Base-by-base conservation (phyloP, 495 filamentous ascomycete species). In the Paragyromitra xinjiangensis region DNA sequence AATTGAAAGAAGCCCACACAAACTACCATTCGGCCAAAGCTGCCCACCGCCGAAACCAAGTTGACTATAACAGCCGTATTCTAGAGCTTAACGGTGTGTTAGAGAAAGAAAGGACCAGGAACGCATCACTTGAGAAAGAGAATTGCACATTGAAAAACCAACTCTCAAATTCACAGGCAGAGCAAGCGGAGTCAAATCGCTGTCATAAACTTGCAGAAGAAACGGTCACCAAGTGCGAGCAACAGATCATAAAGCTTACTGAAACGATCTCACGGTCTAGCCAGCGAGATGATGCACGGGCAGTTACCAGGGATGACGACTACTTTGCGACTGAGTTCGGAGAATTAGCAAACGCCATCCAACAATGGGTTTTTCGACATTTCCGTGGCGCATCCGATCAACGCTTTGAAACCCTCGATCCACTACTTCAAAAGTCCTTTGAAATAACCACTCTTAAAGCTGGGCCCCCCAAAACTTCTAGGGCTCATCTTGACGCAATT, bases 301-400 rank as follows among this genome's bases (percentile, higher is more conserved):
- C n/a, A 14, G 42, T 37, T 19, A 53, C 56, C 4, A 64, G 67
- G 12, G 73, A 76, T 26, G 67, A 71, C 24, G 73, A 76, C 6
- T 71, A 71, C n/a, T 76, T 76, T 39, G 66, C 44, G 24, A 64
- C 66, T 6, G 48, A 71, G 34, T 77, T 77, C 22, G 65, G 69
- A 9, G 29, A 55, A 19, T 44, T 77, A n/a, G 69, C 63, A 44
- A 74, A 55, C 9, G 63, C 51, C 7, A 65, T 77, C 9, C 75
- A 56, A 26, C 69, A 77, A 56, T 77, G 69, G 75, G 69, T 73
- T 11, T 71, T 76, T 48, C 44, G 58, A 24, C 59, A 76, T 64
- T 65, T 71, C 6, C 37, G 61, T 9, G 61, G 61, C 9, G 61
- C 29, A 4, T 12, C 37, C 1, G 61, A 65, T 24, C 45, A 58